Conservation (phyloP, 306 rosid species). For the Sindora glabra region DNA sequence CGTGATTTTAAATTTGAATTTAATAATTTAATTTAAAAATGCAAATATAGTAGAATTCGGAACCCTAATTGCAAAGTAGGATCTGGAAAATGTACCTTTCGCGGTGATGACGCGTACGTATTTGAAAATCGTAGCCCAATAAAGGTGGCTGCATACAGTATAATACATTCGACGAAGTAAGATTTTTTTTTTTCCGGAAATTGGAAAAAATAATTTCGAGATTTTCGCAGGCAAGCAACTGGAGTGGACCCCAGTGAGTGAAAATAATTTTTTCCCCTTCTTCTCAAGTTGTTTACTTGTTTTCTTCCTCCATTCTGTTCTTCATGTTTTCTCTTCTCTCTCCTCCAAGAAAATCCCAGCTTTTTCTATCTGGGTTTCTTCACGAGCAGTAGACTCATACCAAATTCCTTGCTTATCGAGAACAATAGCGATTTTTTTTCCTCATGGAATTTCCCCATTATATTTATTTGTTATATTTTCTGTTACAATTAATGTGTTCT, state of each 20-base stretch:
- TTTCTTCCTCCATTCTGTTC: not conserved
- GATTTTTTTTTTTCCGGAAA: not conserved
- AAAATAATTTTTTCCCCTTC: not conserved
- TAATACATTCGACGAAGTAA: slow-evolving; percentile 1
- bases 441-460: not conserved
- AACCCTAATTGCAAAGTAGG: not conserved
- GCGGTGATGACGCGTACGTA: slow-evolving; percentile 12
- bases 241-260: slow-evolving; percentile 26
- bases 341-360: slow-evolving; percentile 13
- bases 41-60: not conserved
- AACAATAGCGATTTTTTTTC: slow-evolving; percentile 15
- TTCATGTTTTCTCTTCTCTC: slow-evolving; percentile 20
- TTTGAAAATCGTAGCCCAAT: slow-evolving; percentile 11
- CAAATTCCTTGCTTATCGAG: slow-evolving; percentile 41
- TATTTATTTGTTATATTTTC: no score
- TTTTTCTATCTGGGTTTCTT: not conserved
- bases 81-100: not conserved
- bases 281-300: slow-evolving; percentile 8
- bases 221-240: slow-evolving; percentile 6
- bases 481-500: not conserved
- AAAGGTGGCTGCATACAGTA: slow-evolving; percentile 9
- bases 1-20: no score
- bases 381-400: not conserved
- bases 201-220: not conserved
- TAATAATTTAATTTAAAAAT: not conserved